phyloP scores from a whole-genome alignment of 2,329 filamentous ascomycete genomes.

The Fulvia fulva region DNA sequence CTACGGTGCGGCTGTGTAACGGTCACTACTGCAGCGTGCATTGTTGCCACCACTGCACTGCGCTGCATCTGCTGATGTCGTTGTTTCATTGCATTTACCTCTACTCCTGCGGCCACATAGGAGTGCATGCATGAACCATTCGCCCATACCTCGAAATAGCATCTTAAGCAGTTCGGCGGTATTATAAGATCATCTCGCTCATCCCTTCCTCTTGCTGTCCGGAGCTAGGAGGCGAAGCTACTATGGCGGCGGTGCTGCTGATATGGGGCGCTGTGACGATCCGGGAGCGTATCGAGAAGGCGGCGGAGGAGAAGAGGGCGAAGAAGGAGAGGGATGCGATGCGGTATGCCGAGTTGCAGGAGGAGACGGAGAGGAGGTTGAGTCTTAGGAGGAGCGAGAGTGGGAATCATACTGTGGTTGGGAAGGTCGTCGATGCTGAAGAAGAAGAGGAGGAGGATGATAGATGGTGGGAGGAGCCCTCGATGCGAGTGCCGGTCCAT shows the following conservation, averaged over 20 bases:
- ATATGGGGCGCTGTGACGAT: conserved; percentile 23
- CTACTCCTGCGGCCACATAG: too few relatives aligned
- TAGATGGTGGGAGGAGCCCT: neutral
- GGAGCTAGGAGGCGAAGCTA: neutral
- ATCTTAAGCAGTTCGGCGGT: neutral
- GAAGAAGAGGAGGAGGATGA: neutral
- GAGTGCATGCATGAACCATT: neutral
- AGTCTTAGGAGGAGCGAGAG: conserved; percentile 1
- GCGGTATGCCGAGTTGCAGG: conserved; percentile 23
- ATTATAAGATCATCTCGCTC: neutral
- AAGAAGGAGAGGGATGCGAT: conserved; percentile 22
- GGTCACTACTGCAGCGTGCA: neutral
- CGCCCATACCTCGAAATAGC: neutral
- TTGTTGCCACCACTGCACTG: neutral
- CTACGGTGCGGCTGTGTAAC: neutral
- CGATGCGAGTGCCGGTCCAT: neutral
- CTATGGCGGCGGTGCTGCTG: conserved; percentile 27
- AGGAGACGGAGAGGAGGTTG: conserved; percentile 22
- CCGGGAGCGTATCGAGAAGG: conserved; percentile 22
- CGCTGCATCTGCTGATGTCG: neutral
- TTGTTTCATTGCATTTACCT: too few relatives aligned
- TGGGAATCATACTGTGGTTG: conserved; percentile 7
- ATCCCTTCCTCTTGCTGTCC: neutral
- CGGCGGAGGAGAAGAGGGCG: conserved; percentile 19
- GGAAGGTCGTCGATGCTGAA: conserved; percentile 2